Conservation (phyloP, 371 early-diverging fungal species). For the Syncephalastrum monosporum region DNA sequence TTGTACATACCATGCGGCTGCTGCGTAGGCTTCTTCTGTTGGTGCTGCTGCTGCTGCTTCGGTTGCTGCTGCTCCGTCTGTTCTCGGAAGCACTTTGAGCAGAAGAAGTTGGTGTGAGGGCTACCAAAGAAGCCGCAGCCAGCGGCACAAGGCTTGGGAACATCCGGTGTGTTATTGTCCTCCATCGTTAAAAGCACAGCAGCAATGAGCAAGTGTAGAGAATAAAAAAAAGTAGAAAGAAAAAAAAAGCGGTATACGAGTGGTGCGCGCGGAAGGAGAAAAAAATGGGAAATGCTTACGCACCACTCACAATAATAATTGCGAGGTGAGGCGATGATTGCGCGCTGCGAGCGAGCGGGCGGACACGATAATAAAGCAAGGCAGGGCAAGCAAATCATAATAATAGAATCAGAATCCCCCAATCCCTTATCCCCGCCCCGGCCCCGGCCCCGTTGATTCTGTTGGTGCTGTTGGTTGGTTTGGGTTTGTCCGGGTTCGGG, state of each 20-base stretch:
- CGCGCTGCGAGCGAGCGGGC: too few species aligned
- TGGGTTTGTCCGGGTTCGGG: constrained; percentile 1
- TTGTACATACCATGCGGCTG: not conserved
- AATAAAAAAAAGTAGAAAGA: constrained; percentile 2
- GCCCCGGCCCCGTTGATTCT: not conserved
- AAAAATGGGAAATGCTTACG: constrained; percentile 3
- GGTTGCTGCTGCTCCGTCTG: constrained; percentile 17
- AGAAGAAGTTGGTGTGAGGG: constrained; percentile 72
- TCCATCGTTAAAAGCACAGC: constrained; percentile 44
- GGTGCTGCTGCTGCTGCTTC: constrained; percentile 2
- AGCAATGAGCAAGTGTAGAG: not conserved
- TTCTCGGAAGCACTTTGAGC: constrained; percentile 71
- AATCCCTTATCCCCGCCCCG: not conserved
- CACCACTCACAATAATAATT: constrained; percentile 7
- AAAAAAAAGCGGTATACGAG: not conserved
- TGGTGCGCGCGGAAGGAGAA: constrained; percentile 5
- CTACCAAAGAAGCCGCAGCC: constrained; percentile 70
- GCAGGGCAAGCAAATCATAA: too few species aligned
- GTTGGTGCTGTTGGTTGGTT: constrained; percentile 3
- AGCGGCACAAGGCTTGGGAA: constrained; percentile 59
- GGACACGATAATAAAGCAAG: too few species aligned
- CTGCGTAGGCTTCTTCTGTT: constrained; percentile 4
- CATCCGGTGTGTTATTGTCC: constrained; percentile 54
- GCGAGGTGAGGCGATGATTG: not conserved
- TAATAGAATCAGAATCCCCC: too few species aligned